phyloP scores from a whole-genome alignment of 1,139 yeast genomes.

The Lodderomyces orthopsilosis region DNA sequence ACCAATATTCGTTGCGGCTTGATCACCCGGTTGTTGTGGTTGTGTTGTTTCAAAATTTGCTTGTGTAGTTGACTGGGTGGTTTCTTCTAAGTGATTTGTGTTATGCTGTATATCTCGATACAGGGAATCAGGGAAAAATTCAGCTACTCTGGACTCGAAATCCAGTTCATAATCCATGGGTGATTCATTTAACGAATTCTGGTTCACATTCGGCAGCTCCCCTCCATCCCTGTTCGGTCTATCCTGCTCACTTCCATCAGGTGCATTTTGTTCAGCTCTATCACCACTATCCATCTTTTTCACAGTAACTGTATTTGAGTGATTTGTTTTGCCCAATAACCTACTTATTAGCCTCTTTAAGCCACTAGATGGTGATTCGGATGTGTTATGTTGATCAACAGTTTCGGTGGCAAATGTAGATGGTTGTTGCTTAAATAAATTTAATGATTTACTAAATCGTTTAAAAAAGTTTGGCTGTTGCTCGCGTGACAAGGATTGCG shows the following conservation, averaged over 20 bases:
- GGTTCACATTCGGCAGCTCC: not conserved
- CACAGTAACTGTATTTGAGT: not conserved
- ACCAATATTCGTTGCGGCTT: not conserved
- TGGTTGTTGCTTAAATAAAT: not conserved
- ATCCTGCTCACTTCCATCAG: not conserved
- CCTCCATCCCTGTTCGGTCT: not conserved
- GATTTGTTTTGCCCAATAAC: not conserved
- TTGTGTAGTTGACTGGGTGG: not conserved
- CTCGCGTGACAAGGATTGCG: slow-evolving; percentile 1
- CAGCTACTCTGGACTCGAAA: not conserved
- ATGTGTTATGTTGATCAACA: not conserved
- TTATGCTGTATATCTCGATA: slow-evolving; percentile 1
- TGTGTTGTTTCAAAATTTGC: not conserved
- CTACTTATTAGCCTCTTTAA: not conserved
- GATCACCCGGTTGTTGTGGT: not conserved
- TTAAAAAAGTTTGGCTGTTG: not conserved
- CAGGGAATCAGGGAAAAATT: slow-evolving; percentile 2
- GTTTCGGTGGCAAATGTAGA: not conserved
- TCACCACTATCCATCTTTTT: not conserved
- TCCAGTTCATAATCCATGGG: not conserved
- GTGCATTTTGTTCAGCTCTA: not conserved
- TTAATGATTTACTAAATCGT: not conserved
- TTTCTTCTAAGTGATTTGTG: not conserved
- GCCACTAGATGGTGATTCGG: not conserved
- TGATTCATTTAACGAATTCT: not conserved